These are phyloP conservation scores for Botrytis hyacinthi DNA, from an alignment of 2,329 filamentous ascomycete species.

Conservation along the genomic window DNA sequence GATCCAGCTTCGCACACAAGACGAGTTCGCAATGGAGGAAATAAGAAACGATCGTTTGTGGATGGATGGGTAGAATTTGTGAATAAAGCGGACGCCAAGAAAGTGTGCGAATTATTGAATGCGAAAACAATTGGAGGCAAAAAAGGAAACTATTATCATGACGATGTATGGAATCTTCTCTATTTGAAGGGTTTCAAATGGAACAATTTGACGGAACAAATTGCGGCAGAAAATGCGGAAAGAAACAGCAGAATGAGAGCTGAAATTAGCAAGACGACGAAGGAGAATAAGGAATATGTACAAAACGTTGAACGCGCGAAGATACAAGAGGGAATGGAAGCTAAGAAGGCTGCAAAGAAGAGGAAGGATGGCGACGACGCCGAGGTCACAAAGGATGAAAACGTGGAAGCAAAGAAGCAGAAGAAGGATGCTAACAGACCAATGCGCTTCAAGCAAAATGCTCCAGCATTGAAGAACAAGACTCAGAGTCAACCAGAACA, in stretches of 20 bases:
- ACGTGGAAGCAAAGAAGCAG: constrained; percentile 32
- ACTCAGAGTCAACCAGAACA: constrained; percentile 51
- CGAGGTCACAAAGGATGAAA: constrained; percentile 30
- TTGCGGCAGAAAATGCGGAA: constrained; percentile 78
- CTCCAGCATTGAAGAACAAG: constrained; percentile 51
- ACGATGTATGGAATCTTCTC: constrained; percentile 82
- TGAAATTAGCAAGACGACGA: constrained; percentile 71
- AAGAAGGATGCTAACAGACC: constrained; percentile 40
- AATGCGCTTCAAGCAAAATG: constrained; percentile 66
- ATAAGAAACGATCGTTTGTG: constrained; percentile 77
- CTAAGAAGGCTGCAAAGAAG: constrained; percentile 52
- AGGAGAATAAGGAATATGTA: constrained; percentile 80
- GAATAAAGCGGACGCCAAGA: constrained; percentile 72
- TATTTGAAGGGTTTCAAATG: constrained; percentile 86
- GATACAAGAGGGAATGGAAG: constrained; percentile 72
- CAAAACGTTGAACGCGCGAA: constrained; percentile 76
- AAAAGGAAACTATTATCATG: constrained; percentile 78
- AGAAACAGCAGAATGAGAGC: constrained; percentile 71
- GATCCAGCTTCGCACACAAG: constrained; percentile 63
- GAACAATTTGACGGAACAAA: constrained; percentile 71
- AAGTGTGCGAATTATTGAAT: constrained; percentile 73
- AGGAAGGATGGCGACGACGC: constrained; percentile 38
- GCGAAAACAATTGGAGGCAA: constrained; percentile 77
- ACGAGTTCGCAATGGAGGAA: constrained; percentile 70
- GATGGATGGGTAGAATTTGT: constrained; percentile 87